phyloP scores from a whole-genome alignment of 345 rosid species.

The Melaleuca alternifolia region DNA sequence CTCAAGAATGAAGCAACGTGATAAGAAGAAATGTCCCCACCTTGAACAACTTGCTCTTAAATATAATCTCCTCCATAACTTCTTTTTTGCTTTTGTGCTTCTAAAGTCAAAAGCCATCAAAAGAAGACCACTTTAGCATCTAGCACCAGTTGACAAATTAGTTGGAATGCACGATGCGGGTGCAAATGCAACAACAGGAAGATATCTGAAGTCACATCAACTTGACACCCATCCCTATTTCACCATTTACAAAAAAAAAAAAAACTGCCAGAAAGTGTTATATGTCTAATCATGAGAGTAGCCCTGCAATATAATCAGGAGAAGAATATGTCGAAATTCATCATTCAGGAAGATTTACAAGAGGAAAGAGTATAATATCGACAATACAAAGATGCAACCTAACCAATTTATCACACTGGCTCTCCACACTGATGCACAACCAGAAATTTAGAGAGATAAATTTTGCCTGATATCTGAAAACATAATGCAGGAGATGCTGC shows the following conservation, averaged over 20 bases:
- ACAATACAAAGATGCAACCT: background rate
- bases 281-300: background rate
- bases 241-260: background rate
- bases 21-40: conserved; percentile 18
- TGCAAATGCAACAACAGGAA: background rate
- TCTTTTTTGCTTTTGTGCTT: conserved; percentile 80
- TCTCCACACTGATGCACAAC: background rate
- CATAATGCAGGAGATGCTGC: background rate
- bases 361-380: background rate
- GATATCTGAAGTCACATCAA: background rate
- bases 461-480: background rate
- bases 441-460: background rate
- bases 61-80: conserved; percentile 81
- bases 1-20: background rate
- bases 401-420: background rate
- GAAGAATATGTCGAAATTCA: background rate
- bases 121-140: background rate
- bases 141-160: background rate
- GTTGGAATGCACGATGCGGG: background rate
- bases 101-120: conserved; percentile 23
- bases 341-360: background rate
- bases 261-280: background rate
- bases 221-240: background rate
- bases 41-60: conserved; percentile 95
- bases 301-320: background rate